Base-by-base conservation (phyloP, 2,329 filamentous ascomycete genomes). In the Stagonosporopsis chrysanthemi region DNA sequence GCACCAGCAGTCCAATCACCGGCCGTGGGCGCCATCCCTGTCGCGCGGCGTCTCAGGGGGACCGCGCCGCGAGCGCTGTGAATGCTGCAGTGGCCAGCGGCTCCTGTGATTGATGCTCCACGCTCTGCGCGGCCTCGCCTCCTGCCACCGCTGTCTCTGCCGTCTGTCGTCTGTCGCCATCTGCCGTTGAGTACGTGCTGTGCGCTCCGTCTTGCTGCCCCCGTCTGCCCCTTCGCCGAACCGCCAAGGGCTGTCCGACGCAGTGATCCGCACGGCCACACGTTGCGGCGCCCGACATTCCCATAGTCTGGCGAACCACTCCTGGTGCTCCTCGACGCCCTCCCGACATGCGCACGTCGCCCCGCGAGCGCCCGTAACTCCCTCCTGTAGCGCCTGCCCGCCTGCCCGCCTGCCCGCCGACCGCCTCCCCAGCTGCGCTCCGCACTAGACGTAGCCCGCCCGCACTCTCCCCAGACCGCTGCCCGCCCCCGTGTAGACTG, bases 401-500 rank as follows among this genome's bases (percentile, higher is more conserved):
- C 24, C 24, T 2, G 4, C 24, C 24, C 24, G 24, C 24, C 24
- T 26, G 24, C 42, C 43, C 52, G 26, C 46, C 52, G 24, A 24
- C 33, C 58, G 38, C 47, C 56, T 49, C 61, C 28, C 43, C 59
- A 57, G 36, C 56, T 48, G 52, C 47, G 39, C 24, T 53, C 41
- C 38, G 24, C 52, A 35, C 54, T 43, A 47, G 45, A 52, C 40
- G 8, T 14, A 31, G 14, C 22, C 22, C 39, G 15, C n/a, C 39
- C 44, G 43, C 38, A 39, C 49, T 31, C 54, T 49, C 48, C 50
- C 1, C 29, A 31, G 12, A 31, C 29, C 52, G 41, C 55, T 49
- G 40, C 47, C 59, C 60, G 35, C 62, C 39, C 35, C 39, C 22
- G 39, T 44, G 49, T 60, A 63, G 62, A 49, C 65, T 44, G 49